phyloP scores from a whole-genome alignment of 768 basidiomycete genomes.

The Suillus clintonianus region DNA sequence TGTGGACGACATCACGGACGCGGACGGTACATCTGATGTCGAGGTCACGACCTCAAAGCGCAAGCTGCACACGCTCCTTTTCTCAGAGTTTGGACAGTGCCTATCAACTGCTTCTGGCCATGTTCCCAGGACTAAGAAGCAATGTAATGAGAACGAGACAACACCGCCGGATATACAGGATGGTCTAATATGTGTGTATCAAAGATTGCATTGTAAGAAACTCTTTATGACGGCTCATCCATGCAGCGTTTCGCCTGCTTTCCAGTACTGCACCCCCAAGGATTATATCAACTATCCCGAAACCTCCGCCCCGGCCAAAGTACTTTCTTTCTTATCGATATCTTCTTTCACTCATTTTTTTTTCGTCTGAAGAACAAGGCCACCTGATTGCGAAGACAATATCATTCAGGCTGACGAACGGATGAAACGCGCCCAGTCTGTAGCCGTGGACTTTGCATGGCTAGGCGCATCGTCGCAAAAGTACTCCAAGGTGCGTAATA shows the following conservation, averaged over 20 bases:
- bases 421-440: constrained; percentile 36
- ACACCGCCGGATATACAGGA: neutral
- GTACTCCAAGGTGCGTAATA: constrained; percentile 19
- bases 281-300: constrained; percentile 45
- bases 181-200: constrained; percentile 2
- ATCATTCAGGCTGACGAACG: constrained; percentile 45
- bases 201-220: neutral
- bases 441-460: constrained; percentile 41
- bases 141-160: constrained; percentile 6
- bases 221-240: neutral
- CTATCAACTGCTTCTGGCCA: constrained; percentile 4
- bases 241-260: constrained; percentile 50
- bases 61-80: constrained; percentile 23
- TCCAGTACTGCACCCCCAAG: constrained; percentile 36
- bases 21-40: neutral
- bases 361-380: constrained; percentile 38
- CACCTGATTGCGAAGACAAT: constrained; percentile 53
- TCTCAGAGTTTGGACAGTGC: constrained; percentile 18
- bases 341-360: neutral
- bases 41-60: constrained; percentile 17
- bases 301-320: constrained; percentile 42
- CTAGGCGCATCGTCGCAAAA: constrained; percentile 27
- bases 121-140: constrained; percentile 1
- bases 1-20: constrained; percentile 12
- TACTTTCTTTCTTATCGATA: constrained; percentile 22